Evolutionary conservation across 2,329 filamentous ascomycete species (phyloP).

Genomic region (Eutypella sp.): DNA sequence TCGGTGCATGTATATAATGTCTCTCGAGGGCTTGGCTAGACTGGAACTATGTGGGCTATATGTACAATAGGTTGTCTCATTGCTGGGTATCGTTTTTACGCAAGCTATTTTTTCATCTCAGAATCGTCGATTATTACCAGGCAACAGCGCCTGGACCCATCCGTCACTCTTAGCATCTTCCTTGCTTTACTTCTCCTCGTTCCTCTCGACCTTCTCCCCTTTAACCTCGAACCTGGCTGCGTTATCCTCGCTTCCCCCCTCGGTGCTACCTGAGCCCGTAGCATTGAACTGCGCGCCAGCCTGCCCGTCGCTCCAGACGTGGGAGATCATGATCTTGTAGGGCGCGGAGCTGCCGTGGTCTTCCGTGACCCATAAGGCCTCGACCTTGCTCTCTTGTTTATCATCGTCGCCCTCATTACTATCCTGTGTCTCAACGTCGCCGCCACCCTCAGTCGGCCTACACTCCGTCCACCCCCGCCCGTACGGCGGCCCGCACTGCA

Average conservation of each 20-base stretch:
- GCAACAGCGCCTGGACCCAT: too few relatives aligned
- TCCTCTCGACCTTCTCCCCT: background rate
- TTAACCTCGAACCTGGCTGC: background rate
- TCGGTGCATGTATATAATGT: too few relatives aligned
- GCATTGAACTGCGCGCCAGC: background rate
- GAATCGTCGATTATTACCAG: too few relatives aligned
- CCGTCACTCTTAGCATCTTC: too few relatives aligned
- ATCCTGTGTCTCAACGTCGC: background rate
- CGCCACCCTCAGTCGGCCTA: too few relatives aligned
- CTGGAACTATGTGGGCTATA: too few relatives aligned
- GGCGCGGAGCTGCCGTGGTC: background rate
- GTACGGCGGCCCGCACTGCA: slow-evolving; percentile 2
- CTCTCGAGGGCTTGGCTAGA: too few relatives aligned
- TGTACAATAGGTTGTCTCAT: too few relatives aligned
- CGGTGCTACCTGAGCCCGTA: background rate
- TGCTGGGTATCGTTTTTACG: too few relatives aligned
- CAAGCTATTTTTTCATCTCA: too few relatives aligned
- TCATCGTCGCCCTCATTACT: background rate
- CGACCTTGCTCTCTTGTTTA: background rate
- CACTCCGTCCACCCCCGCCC: background rate
- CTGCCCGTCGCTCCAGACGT: background rate
- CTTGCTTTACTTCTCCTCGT: too few relatives aligned
- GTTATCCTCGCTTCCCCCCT: background rate
- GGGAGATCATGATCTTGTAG: background rate
- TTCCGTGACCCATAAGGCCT: background rate